Conservation (phyloP, 768 basidiomycete genomes). For the Daedaleopsis sinensis region DNA sequence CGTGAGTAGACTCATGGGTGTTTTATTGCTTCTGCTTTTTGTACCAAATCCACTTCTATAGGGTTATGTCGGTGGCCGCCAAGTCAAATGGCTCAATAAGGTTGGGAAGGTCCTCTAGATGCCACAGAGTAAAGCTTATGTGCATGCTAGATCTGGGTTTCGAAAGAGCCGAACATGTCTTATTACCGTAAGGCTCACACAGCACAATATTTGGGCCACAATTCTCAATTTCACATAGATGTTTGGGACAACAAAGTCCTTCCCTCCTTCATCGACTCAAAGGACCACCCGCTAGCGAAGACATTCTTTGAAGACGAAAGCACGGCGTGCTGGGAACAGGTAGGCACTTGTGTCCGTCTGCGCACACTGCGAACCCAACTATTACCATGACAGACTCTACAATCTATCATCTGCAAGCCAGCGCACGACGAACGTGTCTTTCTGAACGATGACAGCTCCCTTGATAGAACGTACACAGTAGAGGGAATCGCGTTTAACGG, state of each 20-base stretch:
- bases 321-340: slow-evolving; percentile 25
- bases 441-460: not conserved
- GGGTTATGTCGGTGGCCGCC: slow-evolving; percentile 25
- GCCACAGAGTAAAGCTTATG: not conserved
- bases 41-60: not conserved
- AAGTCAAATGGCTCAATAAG: slow-evolving; percentile 27
- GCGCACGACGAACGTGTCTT: slow-evolving; percentile 20
- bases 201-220: not conserved
- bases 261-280: slow-evolving; percentile 23
- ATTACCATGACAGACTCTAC: slow-evolving; percentile 17
- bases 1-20: not conserved
- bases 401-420: slow-evolving; percentile 25
- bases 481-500: slow-evolving; percentile 26
- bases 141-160: slow-evolving; percentile 18
- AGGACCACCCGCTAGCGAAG: slow-evolving; percentile 21
- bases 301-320: slow-evolving; percentile 21
- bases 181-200: slow-evolving; percentile 19
- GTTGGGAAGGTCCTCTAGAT: not conserved
- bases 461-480: slow-evolving; percentile 16
- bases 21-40: too few relatives aligned
- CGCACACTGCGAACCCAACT: not conserved
- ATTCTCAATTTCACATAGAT: slow-evolving; percentile 3
- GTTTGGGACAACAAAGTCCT: slow-evolving; percentile 26
- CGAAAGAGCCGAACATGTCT: slow-evolving; percentile 23
- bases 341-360: not conserved